Evolutionary conservation across 2,329 filamentous ascomycete species (phyloP), one percentile per base, ranked within the genome.

Genomic region (Fusarium mundagurra): DNA sequence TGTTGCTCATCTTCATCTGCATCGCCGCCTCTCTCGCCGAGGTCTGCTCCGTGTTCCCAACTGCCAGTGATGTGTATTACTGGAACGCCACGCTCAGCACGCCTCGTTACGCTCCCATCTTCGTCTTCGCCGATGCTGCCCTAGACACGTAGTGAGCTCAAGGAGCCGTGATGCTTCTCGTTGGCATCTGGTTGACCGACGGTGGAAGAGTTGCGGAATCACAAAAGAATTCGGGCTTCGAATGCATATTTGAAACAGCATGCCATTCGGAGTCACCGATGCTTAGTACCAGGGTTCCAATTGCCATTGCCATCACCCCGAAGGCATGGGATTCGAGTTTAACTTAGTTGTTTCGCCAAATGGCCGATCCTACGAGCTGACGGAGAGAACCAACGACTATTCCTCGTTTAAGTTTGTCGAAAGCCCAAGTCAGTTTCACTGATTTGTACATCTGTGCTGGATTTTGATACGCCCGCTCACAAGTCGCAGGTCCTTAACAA

Each of bases 1-100:
- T 90, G 36, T 90, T 91, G 51, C 79, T 93, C 69, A 94, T 93
- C 83, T 94, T 93, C 73, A 79, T 94, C 51, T 93, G 91, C 78
- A 88, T 94, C 69, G 91, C 92, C 33, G 88, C 91, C 18, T 93
- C 91, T 22, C 86, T 94, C 45, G 92, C 92, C 69, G 92, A 94
- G 81, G 94, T 93, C 77, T 86, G 92, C 67, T 92, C 90, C 11
- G 90, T 91, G n/a, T 93, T 89, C 74, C 86, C 86, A 0, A 88
- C 85, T 9, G 88, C 88, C 18, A 89, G 89, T 74, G 91, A 89
- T 36, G 88, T 92, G 81, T 94, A 94, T 78, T 92, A 94, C 82
- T 94, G 92, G 92, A 92, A 91, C 13, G 91, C 92, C 65, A 85
- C 90, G 78, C 86, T 94, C 73, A 87, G 88, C 67, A 90, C 90